Evolutionary conservation across 2,329 filamentous ascomycete species (phyloP), one percentile per base, ranked within the genome.

Genomic region (Trichoderma semiorbis): DNA sequence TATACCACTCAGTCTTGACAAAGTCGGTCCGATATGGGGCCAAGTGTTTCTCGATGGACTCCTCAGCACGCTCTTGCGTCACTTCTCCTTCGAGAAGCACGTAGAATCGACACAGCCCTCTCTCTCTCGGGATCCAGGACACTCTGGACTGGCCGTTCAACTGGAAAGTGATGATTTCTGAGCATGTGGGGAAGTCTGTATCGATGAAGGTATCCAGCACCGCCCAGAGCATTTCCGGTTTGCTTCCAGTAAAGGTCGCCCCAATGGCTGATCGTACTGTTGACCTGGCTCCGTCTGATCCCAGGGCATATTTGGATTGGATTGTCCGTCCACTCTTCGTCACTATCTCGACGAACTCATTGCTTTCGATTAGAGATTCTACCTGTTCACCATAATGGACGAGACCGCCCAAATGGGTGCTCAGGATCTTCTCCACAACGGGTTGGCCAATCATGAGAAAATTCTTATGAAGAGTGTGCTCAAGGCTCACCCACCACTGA

Each of bases 361-460:
- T 14, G 84, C 91, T 58, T 81, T 94, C 57, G 86, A 89, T 1
- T 87, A 94, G 78, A 2, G 74, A 77, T 0, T 75, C 73, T 3
- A 83, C 83, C 2, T 78, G 78, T 55, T 85, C 82, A 18, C 77
- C 75, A 71, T 84, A 85, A 61, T 78, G 75, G 6, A 85, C 77
- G 0, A 58, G 18, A 12, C 77, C 75, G 0, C 78, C 77, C 0
- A 86, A 78, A 8, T 79, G 77, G 1, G 73, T 73, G n/a, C 77
- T 74, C n/a, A 86, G 77, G 0, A 80, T 76, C 5, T 77, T 75
- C 74, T 86, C 85, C 0, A 86, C 79, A 11, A 82, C 81, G 0
- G 84, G 82, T 73, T 86, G 85, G 6, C 84, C 84, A 65, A 86
- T 82, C 84, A 86, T 86, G 58, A 86, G 79, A 26, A 86, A 85